A percentile compares a stretch with the other conserved stretches of the same genome.
Conservation (phyloP, 2,329 filamentous ascomycete genomes). For the Pyrenochaeta sp. region DNA sequence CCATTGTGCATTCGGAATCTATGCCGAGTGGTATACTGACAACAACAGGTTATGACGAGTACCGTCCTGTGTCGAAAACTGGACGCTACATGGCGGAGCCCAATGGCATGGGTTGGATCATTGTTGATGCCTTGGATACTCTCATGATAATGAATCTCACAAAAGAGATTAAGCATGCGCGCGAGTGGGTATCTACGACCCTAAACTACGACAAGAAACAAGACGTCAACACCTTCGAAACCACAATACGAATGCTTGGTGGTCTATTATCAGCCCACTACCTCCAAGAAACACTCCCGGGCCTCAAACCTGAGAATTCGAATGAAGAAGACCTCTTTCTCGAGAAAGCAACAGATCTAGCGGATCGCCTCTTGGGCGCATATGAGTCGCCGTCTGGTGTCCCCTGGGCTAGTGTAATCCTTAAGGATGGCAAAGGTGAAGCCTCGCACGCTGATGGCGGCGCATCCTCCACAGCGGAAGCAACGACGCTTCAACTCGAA, state of each 20-base stretch:
- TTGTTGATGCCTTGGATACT: slow-evolving; percentile 93
- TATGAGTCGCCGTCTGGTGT: slow-evolving; percentile 89
- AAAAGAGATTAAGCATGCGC: slow-evolving; percentile 80
- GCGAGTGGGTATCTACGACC: slow-evolving; percentile 85
- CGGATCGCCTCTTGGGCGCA: slow-evolving; percentile 83
- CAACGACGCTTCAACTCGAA: slow-evolving; percentile 90
- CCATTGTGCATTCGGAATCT: no score
- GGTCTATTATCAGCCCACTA: slow-evolving; percentile 94
- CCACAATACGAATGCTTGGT: slow-evolving; percentile 96
- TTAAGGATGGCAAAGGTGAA: slow-evolving; percentile 78
- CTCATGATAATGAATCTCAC: slow-evolving; percentile 99
- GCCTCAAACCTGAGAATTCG: slow-evolving; percentile 77
- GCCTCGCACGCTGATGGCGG: slow-evolving; percentile 84
- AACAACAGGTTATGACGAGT: slow-evolving; percentile 74
- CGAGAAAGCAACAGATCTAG: slow-evolving; percentile 93
- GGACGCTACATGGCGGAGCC: slow-evolving; percentile 82
- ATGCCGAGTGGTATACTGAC: no score
- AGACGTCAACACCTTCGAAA: slow-evolving; percentile 97
- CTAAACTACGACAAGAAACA: slow-evolving; percentile 91
- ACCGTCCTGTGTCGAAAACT: slow-evolving; percentile 80
- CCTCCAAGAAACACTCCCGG: slow-evolving; percentile 81
- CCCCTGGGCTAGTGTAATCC: slow-evolving; percentile 88
- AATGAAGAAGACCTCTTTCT: slow-evolving; percentile 91
- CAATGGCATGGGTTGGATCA: slow-evolving; percentile 95
- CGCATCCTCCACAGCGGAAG: slow-evolving; percentile 92